Conservation (phyloP, 2,329 filamentous ascomycete genomes). For the Cryphonectria nitschkei region DNA sequence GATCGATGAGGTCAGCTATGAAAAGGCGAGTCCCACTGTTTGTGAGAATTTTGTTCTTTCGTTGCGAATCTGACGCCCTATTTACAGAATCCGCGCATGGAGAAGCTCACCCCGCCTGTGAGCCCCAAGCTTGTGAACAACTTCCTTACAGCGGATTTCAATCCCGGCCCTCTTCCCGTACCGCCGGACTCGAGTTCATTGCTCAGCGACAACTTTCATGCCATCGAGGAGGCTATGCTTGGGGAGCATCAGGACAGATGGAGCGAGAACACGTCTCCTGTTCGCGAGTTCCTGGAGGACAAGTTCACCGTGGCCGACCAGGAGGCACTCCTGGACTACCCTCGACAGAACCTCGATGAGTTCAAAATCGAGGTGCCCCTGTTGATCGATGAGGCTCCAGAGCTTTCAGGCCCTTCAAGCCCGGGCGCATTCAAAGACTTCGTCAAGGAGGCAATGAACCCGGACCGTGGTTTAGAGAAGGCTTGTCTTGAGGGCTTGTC, state of each 20-base stretch:
- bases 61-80: background rate
- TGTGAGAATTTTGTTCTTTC: background rate
- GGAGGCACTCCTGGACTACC: constrained; percentile 12
- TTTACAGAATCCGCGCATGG: constrained; percentile 21
- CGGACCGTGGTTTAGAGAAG: constrained; percentile 10
- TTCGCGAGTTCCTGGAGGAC: constrained; percentile 15
- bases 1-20: constrained; percentile 26
- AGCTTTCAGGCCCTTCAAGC: too few relatives aligned
- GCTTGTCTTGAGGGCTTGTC: constrained; percentile 7
- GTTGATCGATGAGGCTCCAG: constrained; percentile 25
- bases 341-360: constrained; percentile 20
- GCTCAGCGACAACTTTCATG: constrained; percentile 33
- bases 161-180: constrained; percentile 31
- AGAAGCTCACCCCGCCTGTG: constrained; percentile 34
- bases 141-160: constrained; percentile 30
- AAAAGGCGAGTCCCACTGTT: constrained; percentile 30
- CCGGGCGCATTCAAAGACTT: constrained; percentile 27
- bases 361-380: constrained; percentile 34
- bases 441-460: constrained; percentile 26
- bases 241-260: constrained; percentile 31
- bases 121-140: constrained; percentile 30
- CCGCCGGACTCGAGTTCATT: constrained; percentile 31
- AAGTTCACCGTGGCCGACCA: constrained; percentile 15
- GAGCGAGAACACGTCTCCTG: constrained; percentile 30
- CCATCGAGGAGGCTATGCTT: constrained; percentile 33